Evolutionary conservation across 23 red algal genomes (phyloP).

Genomic region (Gracilaria vermiculophylla): DNA sequence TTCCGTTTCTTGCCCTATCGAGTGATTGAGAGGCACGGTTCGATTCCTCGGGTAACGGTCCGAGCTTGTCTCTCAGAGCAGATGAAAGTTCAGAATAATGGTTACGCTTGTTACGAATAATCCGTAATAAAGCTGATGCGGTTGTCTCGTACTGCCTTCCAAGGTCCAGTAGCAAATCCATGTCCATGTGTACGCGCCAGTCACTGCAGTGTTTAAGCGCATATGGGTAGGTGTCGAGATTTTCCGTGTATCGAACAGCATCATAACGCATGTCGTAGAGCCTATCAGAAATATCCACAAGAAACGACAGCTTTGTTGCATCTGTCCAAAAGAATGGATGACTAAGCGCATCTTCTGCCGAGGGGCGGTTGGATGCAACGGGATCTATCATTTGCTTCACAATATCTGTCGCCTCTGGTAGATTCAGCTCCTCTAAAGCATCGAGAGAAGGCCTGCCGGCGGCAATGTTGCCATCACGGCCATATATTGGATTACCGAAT

Average conservation of each 20-base stretch:
- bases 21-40: neutral
- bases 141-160: conserved; percentile 79
- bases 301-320: conserved; percentile 87
- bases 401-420: conserved; percentile 90
- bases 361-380: conserved; percentile 57
- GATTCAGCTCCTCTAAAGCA: conserved; percentile 56
- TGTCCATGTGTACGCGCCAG: conserved; percentile 79
- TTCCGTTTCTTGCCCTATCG: neutral
- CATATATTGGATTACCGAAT: conserved; percentile 82
- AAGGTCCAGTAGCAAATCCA: conserved; percentile 43
- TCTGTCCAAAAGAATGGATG: conserved; percentile 98
- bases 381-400: conserved; percentile 76
- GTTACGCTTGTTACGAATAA: conserved; percentile 95
- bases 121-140: conserved; percentile 79
- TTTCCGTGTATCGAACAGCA: conserved; percentile 42
- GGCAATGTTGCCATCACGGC: conserved; percentile 82
- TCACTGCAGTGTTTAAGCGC: conserved; percentile 57
- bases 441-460: conserved; percentile 60
- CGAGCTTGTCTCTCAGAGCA: conserved; percentile 64
- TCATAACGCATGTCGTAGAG: conserved; percentile 64
- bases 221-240: conserved; percentile 41
- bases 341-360: conserved; percentile 56
- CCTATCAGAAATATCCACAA: conserved; percentile 89
- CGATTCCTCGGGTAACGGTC: conserved; percentile 67
- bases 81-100: conserved; percentile 88